Evolutionary conservation across 2,329 filamentous ascomycete species (phyloP).

Genomic region (Colletotrichum coccodes): DNA sequence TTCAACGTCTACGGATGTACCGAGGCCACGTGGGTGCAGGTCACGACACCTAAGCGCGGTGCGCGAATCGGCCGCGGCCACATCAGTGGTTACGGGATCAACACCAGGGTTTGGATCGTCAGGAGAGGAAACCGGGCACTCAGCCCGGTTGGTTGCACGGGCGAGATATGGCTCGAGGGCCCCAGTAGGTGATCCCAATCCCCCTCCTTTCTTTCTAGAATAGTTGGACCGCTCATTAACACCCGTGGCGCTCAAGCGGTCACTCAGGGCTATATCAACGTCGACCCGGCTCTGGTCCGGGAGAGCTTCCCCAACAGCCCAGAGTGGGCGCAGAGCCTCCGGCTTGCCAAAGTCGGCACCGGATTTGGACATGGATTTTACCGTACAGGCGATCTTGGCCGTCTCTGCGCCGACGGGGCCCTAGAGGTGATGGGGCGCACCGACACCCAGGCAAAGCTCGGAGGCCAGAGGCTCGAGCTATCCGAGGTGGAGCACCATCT

Average conservation of each 20-base stretch:
- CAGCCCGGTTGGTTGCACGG: conserved; percentile 35
- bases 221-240: neutral
- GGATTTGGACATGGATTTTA: conserved; percentile 1
- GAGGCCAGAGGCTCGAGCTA: conserved; percentile 60
- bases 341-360: too few species aligned
- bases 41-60: neutral
- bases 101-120: conserved; percentile 32
- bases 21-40: conserved; percentile 24
- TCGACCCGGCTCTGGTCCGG: neutral
- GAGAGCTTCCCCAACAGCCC: neutral
- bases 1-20: conserved; percentile 35
- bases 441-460: conserved; percentile 64
- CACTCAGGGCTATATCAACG: neutral
- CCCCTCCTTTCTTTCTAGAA: neutral
- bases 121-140: conserved; percentile 13
- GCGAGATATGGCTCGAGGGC: conserved; percentile 38
- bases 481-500: conserved; percentile 15
- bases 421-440: conserved; percentile 49
- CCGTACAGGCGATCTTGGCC: conserved; percentile 11
- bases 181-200: neutral
- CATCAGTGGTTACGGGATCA: neutral
- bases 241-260: neutral
- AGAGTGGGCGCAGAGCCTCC: neutral
- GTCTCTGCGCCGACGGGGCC: neutral
- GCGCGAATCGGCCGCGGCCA: neutral